Conservation (phyloP, 768 basidiomycete species). For the Auriscalpium vulgare region DNA sequence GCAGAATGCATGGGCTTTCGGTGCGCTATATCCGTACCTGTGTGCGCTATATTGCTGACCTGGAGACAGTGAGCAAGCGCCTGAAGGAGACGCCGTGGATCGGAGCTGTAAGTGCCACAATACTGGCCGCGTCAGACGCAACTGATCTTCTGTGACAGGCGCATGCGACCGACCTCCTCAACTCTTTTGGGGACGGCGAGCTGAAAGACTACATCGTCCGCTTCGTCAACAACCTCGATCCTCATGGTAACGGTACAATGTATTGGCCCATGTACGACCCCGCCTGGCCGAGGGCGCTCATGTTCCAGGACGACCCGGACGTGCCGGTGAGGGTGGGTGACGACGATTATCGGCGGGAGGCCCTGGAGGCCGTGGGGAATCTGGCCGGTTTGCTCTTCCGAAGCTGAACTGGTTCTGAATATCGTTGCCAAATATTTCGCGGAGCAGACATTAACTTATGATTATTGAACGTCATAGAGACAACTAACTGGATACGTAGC, state of each 20-base stretch:
- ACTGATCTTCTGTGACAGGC: not conserved
- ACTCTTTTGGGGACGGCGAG: conserved; percentile 2
- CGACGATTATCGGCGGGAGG: no score
- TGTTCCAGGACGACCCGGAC: no score
- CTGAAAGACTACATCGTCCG: conserved; percentile 14
- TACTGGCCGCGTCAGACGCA: conserved; percentile 1
- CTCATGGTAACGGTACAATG: conserved; percentile 14
- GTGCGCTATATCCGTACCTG: conserved; percentile 17
- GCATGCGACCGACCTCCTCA: conserved; percentile 5
- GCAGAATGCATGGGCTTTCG: conserved; percentile 26
- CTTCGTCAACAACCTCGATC: conserved; percentile 20
- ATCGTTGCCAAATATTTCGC: no score
- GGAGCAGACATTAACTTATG: no score
- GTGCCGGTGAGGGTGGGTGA: no score
- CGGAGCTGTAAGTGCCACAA: conserved; percentile 17
- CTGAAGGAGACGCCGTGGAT: conserved; percentile 20
- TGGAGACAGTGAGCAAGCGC: conserved; percentile 25
- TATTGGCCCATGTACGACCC: conserved; percentile 8
- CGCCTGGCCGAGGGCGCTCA: no score
- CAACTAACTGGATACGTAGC: no score
- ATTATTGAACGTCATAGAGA: no score
- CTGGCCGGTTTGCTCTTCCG: no score
- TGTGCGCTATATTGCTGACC: conserved; percentile 1
- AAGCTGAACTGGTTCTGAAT: no score
- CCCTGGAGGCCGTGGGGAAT: no score